Evolutionary conservation across 2,329 filamentous ascomycete genomes (phyloP).

Genomic region (Alternaria sp.): DNA sequence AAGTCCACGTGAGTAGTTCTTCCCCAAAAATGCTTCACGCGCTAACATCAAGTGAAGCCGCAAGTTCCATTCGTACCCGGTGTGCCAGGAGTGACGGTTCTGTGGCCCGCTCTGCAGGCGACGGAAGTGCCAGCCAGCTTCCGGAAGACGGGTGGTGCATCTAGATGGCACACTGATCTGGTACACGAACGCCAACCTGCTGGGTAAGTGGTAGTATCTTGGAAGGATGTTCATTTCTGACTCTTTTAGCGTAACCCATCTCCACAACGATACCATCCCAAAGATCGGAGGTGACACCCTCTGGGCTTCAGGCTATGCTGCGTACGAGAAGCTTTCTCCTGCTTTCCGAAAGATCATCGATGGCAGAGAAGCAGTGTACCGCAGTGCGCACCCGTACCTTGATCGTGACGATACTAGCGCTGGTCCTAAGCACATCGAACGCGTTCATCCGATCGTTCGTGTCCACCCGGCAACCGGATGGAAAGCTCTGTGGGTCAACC

Average conservation of each 20-base stretch:
- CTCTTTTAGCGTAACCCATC: conserved; percentile 61
- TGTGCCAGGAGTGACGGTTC: conserved; percentile 66
- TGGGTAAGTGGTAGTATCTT: conserved; percentile 46
- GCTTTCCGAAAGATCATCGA: conserved; percentile 74
- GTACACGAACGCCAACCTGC: conserved; percentile 75
- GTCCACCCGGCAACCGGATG: conserved; percentile 76
- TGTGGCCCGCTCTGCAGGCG: conserved; percentile 72
- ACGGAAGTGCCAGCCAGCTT: conserved; percentile 67
- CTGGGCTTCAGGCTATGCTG: conserved; percentile 72
- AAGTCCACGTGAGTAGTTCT: conserved; percentile 65
- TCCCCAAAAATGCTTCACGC: neutral
- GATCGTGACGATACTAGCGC: conserved; percentile 66
- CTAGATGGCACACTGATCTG: conserved; percentile 73
- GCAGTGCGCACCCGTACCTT: conserved; percentile 70
- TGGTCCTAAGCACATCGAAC: conserved; percentile 71
- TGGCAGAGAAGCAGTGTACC: conserved; percentile 67
- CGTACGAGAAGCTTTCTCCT: conserved; percentile 75
- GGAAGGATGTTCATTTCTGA: neutral
- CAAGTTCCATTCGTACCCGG: conserved; percentile 75
- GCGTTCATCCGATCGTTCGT: conserved; percentile 71
- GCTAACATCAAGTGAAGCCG: conserved; percentile 54
- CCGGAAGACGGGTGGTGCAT: conserved; percentile 70
- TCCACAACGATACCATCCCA: conserved; percentile 73
- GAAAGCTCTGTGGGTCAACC: conserved; percentile 76
- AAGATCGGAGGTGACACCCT: conserved; percentile 72